These are phyloP conservation scores for Fusarium graminum DNA, from an alignment of 2,329 filamentous ascomycete genomes.

Conservation along the genomic window DNA sequence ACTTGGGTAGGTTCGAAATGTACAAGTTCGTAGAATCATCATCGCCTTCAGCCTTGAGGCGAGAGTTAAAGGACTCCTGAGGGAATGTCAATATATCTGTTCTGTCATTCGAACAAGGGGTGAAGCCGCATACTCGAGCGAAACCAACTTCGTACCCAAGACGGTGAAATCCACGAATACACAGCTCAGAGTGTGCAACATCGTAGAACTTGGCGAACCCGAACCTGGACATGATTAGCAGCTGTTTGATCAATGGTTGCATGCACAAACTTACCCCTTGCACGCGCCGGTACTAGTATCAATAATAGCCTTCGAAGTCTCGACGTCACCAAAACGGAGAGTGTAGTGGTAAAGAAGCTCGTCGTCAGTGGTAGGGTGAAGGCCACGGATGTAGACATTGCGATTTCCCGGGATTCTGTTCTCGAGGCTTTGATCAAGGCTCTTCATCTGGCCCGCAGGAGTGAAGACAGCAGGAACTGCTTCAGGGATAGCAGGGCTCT, in stretches of 20 bases:
- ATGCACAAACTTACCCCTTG: conserved; percentile 80
- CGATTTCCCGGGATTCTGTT: conserved; percentile 93
- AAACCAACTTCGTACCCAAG: conserved; percentile 98
- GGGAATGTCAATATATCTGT: conserved; percentile 11
- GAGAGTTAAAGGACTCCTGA: conserved; percentile 97
- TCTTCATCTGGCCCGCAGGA: conserved; percentile 87
- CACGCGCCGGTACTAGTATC: conserved; percentile 92
- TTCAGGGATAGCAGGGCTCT: conserved; percentile 85
- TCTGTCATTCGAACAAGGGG: not conserved
- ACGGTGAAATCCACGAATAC: conserved; percentile 94
- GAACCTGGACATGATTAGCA: conserved; percentile 71
- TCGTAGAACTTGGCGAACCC: conserved; percentile 97
- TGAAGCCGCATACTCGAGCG: conserved; percentile 75
- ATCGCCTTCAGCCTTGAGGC: conserved; percentile 95
- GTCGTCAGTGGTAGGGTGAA: conserved; percentile 95
- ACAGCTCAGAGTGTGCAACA: conserved; percentile 90
- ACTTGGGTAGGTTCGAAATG: conserved; percentile 94
- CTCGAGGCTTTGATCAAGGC: conserved; percentile 91
- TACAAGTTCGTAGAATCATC: conserved; percentile 94
- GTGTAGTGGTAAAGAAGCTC: conserved; percentile 87
- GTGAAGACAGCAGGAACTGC: conserved; percentile 92
- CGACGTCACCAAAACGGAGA: conserved; percentile 89
- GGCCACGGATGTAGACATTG: conserved; percentile 97
- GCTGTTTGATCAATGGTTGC: not conserved
- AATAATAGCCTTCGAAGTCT: conserved; percentile 98